Base-by-base conservation (phyloP, 306 rosid genomes). In the Lathyrus aphaca region DNA sequence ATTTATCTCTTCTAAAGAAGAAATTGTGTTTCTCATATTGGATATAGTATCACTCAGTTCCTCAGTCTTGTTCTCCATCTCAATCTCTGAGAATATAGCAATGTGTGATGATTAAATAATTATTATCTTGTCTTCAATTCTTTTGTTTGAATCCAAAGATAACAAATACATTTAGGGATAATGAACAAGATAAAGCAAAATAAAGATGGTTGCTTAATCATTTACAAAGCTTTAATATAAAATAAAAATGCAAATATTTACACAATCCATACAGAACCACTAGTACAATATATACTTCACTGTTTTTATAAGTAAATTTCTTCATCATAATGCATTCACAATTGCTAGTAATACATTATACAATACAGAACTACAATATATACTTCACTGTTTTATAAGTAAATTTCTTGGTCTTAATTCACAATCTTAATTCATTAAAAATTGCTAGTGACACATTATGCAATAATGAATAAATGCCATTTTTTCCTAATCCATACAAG, bases 1-100 rank as follows among this genome's bases (percentile, higher is more conserved):
- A 40, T 81, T 48, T 80, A 71, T 88, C 72, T 85, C 91, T 82
- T 90, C 88, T 40, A 90, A 70, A 8, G 82, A 57, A 48, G 80
- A 70, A 42, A 83, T 82, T 17, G 44, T 83, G 77, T 60, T 76
- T 75, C 79, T 81, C 86, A 83, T 74, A 62, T 79, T 77, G 37
- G 80, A 79, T 78, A 74, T 66, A 18, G 77, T 59, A 37, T 73
- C 66, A 73, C 77, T 64, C 64, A 78, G 77, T 80, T 88, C 95
- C 10, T 81, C 90, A 3, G 62, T 69, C 83, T 79, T 75, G 64
- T 48, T 81, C 49, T 84, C 81, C 96, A 90, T 80, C 74, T 84
- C 89, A 75, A 71, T 35, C 89, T 88, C 98, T 94, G 80, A 55
- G 49, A 77, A 56, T 27, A 56, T 4, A 56, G 39, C 17, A 56